Base-by-base conservation (phyloP, 805 yeast genomes). In the Metschnikowia picachoensis region DNA sequence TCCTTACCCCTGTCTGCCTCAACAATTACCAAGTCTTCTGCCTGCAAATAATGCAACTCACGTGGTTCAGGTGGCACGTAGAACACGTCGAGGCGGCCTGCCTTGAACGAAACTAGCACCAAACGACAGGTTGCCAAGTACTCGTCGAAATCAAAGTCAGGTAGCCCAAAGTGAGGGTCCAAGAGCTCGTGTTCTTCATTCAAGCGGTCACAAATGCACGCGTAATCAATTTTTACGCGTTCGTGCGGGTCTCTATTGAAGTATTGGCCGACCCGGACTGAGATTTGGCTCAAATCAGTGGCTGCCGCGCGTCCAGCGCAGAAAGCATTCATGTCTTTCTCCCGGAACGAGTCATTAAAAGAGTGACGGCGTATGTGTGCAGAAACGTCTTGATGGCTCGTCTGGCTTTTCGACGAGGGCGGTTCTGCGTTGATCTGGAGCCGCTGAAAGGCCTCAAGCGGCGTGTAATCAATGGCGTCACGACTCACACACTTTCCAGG, bases 1-100 rank as follows among this genome's bases (percentile, higher is more conserved):
- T 87, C 95, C 32, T 80, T 67, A 32, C 95, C 95, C 30, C 95
- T 70, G 59, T 87, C 95, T 1, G 94, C 95, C 59, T 87, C 92
- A 14, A 86, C 95, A 58, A 86, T 79, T 13, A 87, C 92, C 57
- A 85, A 72, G 59, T 85, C 90, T 17, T 86, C 86, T 5, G 71
- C 64, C 41, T 69, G 66, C 36, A 81, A 62, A 30, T 53, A 57
- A 27, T 64, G 55, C 29, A 59, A 44, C 34, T 53, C 60, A 17
- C 63, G 60, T 10, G 43, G 41, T 35, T 51, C 52, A 17, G 49
- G 41, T 2, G 88, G 81, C 16, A 83, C 65, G 59, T 79, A 80
- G 58, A 85, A 88, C 8, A 87, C 88, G 63, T 89, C 96, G 45
- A 83, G 67, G 36, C 97, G 72, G 8, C 89, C 87, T 28, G 84